Base-by-base conservation (phyloP, 1,139 yeast species). In the Pichia sp. region DNA sequence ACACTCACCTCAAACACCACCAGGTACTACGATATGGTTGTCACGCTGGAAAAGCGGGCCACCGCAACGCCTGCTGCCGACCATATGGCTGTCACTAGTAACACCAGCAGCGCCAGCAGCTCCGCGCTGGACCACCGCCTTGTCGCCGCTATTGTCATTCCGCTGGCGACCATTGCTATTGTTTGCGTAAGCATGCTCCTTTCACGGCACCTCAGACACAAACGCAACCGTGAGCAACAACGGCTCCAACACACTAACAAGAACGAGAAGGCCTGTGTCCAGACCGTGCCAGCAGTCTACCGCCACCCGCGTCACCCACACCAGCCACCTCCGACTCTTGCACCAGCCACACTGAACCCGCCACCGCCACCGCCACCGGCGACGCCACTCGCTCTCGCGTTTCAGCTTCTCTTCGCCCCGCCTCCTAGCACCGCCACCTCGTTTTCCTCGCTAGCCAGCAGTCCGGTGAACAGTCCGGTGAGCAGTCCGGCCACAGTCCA, bases 121-220 rank as follows among this genome's bases (percentile, higher is more conserved):
- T 23, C 26, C 26, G 26, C 26, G 26, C 36, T 41, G n/a, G 42
- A 42, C 16, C 41, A 11, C 8, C 31, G 42, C 23, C 16, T 41
- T 19, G 26, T 49, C 30, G 46, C 51, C 3, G 51, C 51, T 13
- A 42, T 49, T 31, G 31, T 49, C 31, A 11, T 49, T 4, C 51
- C 51, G 3, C 41, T 49, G 19, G 41, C 23, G 6, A 3, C 36
- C 11, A n/a, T 26, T 5, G 8, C 44, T 15, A 26, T 49, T 13
- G 16, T 42, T 16, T 13, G 23, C 6, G 29, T 41, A 4, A 26
- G 46, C 15, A 32, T 31, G 11, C 8, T 49, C 5, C 34, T 49
- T 2, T 15, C 15, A 8, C 31, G 50, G 23, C 29, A 29, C 23
- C 29, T 41, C n/a, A 49, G 11, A n/a, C 31, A 41, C 4, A n/a